Conservation (phyloP, 2,329 filamentous ascomycete genomes). For the Byssothecium circinans region DNA sequence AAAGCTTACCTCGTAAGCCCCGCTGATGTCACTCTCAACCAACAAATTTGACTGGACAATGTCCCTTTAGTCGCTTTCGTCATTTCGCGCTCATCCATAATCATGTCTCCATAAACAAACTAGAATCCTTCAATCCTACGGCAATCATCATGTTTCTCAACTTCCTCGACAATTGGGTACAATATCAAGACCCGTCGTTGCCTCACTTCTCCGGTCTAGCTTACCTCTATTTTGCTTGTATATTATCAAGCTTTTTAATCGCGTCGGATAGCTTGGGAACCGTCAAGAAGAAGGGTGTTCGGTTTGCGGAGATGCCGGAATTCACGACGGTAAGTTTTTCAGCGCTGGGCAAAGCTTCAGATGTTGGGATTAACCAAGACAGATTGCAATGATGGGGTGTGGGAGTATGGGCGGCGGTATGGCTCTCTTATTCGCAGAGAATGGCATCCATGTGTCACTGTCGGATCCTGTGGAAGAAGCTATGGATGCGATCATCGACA, state of each 20-base stretch:
- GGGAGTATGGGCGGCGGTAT: slow-evolving; percentile 64
- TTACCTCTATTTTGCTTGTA: slow-evolving; percentile 31
- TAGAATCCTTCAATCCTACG: not conserved
- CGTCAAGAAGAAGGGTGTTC: slow-evolving; percentile 9
- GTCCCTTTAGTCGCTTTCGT: slow-evolving; percentile 1
- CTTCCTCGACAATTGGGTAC: slow-evolving; percentile 31
- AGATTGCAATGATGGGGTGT: slow-evolving; percentile 61
- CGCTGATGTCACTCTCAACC: slow-evolving; percentile 5
- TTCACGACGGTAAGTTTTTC: slow-evolving; percentile 28
- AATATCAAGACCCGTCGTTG: slow-evolving; percentile 34
- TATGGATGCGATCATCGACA: slow-evolving; percentile 49
- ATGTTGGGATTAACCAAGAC: slow-evolving; percentile 6
- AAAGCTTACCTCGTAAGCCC: slow-evolving; percentile 2
- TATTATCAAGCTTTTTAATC: slow-evolving; percentile 28
- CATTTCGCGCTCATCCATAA: slow-evolving; percentile 5
- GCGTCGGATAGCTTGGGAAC: slow-evolving; percentile 18
- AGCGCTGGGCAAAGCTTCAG: not conserved
- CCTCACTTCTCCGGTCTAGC: slow-evolving; percentile 34
- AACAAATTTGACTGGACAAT: not conserved
- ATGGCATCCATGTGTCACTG: slow-evolving; percentile 57
- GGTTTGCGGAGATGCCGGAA: slow-evolving; percentile 14
- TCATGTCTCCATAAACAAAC: not conserved
- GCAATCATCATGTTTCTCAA: slow-evolving; percentile 23
- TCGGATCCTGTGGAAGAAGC: slow-evolving; percentile 56
- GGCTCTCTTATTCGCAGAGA: slow-evolving; percentile 61